A percentile compares a stretch with the other conserved stretches of the same genome.
These are phyloP conservation scores for Hymenoscyphus fraxineus DNA, from an alignment of 2,329 filamentous ascomycete genomes.

Conservation along the genomic window DNA sequence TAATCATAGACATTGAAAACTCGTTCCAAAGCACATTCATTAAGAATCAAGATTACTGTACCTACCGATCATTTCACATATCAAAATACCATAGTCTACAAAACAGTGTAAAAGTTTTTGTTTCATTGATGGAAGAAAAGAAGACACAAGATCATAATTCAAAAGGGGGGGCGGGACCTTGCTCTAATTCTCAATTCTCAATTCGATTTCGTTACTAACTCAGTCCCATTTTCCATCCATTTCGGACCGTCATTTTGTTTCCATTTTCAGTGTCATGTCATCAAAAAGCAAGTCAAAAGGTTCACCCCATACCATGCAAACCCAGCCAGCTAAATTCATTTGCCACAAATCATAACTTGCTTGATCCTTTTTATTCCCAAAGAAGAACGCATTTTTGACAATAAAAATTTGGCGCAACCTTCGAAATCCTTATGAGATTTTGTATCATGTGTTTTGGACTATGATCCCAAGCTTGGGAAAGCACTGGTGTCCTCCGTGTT, in stretches of 20 bases:
- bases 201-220: conserved; percentile 3
- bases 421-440: conserved; percentile 22
- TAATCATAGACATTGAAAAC: too few species aligned
- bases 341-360: conserved; percentile 11
- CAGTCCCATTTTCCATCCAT: conserved; percentile 1
- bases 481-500: conserved; percentile 48
- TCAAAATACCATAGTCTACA: neutral
- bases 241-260: conserved; percentile 5
- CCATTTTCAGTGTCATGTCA: conserved; percentile 6
- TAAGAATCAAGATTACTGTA: too few species aligned
- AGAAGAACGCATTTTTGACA: conserved; percentile 15
- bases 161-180: neutral
- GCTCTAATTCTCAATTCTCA: neutral
- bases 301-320: conserved; percentile 12
- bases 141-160: neutral
- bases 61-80: neutral
- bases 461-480: conserved; percentile 50
- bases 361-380: conserved; percentile 9
- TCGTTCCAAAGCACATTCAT: too few species aligned
- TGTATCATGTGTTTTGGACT: conserved; percentile 20
- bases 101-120: conserved; percentile 1
- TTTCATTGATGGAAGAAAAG: conserved; percentile 11
- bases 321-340: conserved; percentile 10
- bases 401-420: conserved; percentile 13
- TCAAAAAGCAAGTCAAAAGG: conserved; percentile 6